phyloP scores from a whole-genome alignment of 768 basidiomycete species.

The Coprinopsis cinerea region DNA sequence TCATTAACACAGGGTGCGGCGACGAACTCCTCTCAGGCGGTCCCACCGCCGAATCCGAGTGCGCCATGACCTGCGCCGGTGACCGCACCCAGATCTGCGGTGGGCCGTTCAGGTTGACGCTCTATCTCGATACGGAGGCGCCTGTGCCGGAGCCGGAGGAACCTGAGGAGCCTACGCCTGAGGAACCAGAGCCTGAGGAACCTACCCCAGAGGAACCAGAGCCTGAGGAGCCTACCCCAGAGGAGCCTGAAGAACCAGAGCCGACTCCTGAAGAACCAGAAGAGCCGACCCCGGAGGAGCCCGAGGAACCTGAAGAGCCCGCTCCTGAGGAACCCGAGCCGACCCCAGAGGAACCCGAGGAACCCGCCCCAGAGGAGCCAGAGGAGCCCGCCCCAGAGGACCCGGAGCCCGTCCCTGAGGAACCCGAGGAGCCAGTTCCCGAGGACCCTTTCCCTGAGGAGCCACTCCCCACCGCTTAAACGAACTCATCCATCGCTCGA shows the following conservation, averaged over 20 bases:
- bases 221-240: neutral
- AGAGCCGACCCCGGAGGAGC: neutral
- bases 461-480: too few species aligned
- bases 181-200: neutral
- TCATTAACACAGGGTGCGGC: neutral
- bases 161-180: neutral
- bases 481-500: too few species aligned
- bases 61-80: slow-evolving; percentile 48
- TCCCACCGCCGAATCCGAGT: slow-evolving; percentile 39
- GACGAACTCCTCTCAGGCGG: slow-evolving; percentile 31
- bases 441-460: neutral
- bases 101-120: slow-evolving; percentile 24
- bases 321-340: neutral
- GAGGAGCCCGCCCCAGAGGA: neutral
- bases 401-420: neutral
- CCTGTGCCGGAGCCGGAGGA: neutral
- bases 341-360: neutral
- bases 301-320: neutral
- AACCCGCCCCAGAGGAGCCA: neutral
- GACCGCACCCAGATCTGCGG: slow-evolving; percentile 51
- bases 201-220: neutral
- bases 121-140: neutral
- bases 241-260: neutral
- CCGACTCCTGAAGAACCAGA: neutral
- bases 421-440: neutral